These are phyloP conservation scores for Aspergillus heteromorphus DNA, from an alignment of 495 filamentous ascomycete genomes.

Conservation along the genomic window DNA sequence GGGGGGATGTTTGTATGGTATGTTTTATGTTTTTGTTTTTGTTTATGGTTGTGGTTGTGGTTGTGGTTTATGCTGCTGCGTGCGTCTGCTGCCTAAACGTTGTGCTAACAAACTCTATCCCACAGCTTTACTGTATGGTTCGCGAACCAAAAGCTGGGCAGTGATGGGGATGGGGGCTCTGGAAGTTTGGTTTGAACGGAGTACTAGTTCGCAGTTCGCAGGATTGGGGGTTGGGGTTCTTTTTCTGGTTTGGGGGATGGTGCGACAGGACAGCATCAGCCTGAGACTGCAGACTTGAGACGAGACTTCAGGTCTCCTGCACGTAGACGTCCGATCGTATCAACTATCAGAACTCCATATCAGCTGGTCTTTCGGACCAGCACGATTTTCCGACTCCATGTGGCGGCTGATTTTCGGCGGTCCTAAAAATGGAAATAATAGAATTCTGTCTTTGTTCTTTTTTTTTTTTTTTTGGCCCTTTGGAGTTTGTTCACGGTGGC, in stretches of 20 bases:
- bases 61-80: too few relatives aligned
- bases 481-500: neutral
- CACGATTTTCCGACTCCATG: neutral
- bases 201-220: too few relatives aligned
- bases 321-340: too few relatives aligned
- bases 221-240: too few relatives aligned
- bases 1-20: conserved; percentile 44
- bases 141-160: conserved; percentile 15
- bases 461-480: neutral
- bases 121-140: conserved; percentile 24
- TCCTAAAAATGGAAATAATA: neutral
- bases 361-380: neutral
- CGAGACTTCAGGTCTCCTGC: too few relatives aligned
- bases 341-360: too few relatives aligned
- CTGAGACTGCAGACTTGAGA: too few relatives aligned
- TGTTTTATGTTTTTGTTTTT: too few relatives aligned
- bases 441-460: neutral
- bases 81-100: too few relatives aligned
- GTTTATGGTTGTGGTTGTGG: too few relatives aligned
- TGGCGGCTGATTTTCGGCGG: neutral
- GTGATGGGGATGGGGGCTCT: neutral
- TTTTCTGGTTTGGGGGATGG: neutral
- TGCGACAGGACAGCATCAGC: too few relatives aligned
- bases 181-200: neutral
- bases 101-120: too few relatives aligned